Evolutionary conservation across 2,329 filamentous ascomycete species (phyloP), one percentile per base, ranked within the genome.

Genomic region (Trichophyton equinum): DNA sequence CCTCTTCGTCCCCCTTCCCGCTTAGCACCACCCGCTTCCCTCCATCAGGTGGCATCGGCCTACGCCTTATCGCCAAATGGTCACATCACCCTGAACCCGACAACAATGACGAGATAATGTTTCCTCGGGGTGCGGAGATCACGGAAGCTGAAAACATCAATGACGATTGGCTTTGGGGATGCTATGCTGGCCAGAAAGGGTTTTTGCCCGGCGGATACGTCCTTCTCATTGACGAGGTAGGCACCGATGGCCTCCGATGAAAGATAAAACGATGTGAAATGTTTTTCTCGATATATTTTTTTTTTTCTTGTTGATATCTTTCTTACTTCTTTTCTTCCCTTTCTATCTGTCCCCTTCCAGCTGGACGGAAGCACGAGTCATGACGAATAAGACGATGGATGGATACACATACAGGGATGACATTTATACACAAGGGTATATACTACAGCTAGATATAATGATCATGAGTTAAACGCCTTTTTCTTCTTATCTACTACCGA

Each of bases 101-200:
- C 1, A 70, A 72, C 9, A 64, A 68, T 13, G 88, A 96, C 70
- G 92, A 97, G 74, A 75, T 97, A 46, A 73, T 85, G 64, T 96
- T 97, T 67, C 92, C 92, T 0, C 85, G 85, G 58, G 85, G 88
- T 8, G 91, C 91, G 0, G 88, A 94, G 72, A 82, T 97, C 13
- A 80, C 81, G 5, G 92, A 97, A 75, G 84, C 87, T 42, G 87
- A 92, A 71, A 88, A 94, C 72, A 84, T 95, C 56, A 96, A 96
- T 71, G 88, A 86, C 18, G 91, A 96, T 71, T 97, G 91, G 91
- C 91, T 82, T 68, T 87, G 86, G 75, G 92, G 92, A 0, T 84
- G 85, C 30, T 96, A 95, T 77, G 91, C 90, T 75, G 91, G 90
- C 0, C 77, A 76, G 25, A 85, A 83, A 67, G 91, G 90, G 0